phyloP scores from a whole-genome alignment of 2,329 filamentous ascomycete genomes.

The Xylariaceae sp. region DNA sequence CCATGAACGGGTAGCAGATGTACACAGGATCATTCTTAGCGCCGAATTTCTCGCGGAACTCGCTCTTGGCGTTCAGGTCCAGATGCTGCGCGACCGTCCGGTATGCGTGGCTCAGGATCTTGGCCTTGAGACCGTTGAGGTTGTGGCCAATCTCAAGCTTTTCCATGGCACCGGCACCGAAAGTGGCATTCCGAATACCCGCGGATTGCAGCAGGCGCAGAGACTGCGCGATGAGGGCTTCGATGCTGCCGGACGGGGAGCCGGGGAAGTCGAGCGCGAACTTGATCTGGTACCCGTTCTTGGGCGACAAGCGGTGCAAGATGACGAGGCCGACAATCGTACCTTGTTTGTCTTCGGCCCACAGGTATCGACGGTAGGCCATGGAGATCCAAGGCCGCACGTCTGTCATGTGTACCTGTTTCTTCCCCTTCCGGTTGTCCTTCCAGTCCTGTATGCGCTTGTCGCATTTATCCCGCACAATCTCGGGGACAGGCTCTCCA shows the following conservation, averaged over 20 bases:
- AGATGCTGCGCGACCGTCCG: conserved; percentile 47
- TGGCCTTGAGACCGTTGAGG: conserved; percentile 73
- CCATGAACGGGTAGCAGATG: conserved; percentile 84
- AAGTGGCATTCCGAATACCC: conserved; percentile 69
- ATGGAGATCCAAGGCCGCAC: conserved; percentile 84
- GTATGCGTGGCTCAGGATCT: conserved; percentile 79
- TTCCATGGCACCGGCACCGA: conserved; percentile 75
- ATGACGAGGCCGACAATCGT: conserved; percentile 74
- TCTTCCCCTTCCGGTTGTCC: conserved; percentile 68
- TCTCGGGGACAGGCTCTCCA: conserved; percentile 60
- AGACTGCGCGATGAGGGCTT: conserved; percentile 63
- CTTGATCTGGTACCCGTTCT: conserved; percentile 89
- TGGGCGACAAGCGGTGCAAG: conserved; percentile 73
- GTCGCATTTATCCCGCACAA: conserved; percentile 66
- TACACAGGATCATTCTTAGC: conserved; percentile 79
- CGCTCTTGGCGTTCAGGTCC: conserved; percentile 65
- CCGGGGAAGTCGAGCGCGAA: conserved; percentile 92
- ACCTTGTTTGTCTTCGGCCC: conserved; percentile 68
- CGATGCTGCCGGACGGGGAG: conserved; percentile 81
- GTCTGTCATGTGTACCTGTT: conserved; percentile 84
- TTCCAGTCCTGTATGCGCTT: conserved; percentile 76
- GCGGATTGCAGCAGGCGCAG: conserved; percentile 51
- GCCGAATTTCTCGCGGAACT: conserved; percentile 88
- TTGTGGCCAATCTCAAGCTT: conserved; percentile 76
- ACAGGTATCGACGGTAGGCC: conserved; percentile 80